These are phyloP conservation scores for Solanum neorickii DNA, from an alignment of 257 asterid species.

Conservation along the genomic window DNA sequence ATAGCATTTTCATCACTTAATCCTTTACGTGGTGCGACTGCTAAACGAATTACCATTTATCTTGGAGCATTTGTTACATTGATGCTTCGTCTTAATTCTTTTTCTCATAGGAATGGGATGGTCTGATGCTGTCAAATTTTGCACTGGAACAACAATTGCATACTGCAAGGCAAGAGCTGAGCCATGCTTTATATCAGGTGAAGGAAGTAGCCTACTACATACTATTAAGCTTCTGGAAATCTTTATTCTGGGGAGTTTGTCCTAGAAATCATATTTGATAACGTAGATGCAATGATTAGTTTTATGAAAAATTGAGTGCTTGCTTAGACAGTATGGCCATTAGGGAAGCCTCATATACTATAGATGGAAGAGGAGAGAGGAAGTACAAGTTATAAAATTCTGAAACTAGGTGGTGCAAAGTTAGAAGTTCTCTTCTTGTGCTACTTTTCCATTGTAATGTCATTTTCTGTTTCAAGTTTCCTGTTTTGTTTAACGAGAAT, in stretches of 20 bases:
- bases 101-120: slow-evolving; percentile 78
- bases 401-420: background rate
- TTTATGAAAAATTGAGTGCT: background rate
- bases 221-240: background rate
- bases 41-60: background rate
- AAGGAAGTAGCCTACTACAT: background rate
- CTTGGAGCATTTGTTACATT: background rate
- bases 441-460: background rate
- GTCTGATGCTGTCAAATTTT: slow-evolving; percentile 91
- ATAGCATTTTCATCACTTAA: background rate
- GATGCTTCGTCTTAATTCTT: background rate
- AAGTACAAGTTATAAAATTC: background rate
- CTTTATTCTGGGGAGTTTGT: background rate
- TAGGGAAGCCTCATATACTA: background rate
- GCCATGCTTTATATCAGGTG: slow-evolving; percentile 98
- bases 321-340: background rate
- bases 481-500: background rate
- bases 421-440: background rate
- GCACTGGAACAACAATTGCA: slow-evolving; percentile 91
- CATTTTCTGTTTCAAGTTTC: background rate
- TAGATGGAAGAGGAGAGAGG: background rate
- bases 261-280: background rate
- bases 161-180: slow-evolving; percentile 93
- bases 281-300: background rate
- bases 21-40: background rate